These are phyloP conservation scores for Stemphylium beticola DNA, from an alignment of 2,329 filamentous ascomycete genomes.

Conservation along the genomic window DNA sequence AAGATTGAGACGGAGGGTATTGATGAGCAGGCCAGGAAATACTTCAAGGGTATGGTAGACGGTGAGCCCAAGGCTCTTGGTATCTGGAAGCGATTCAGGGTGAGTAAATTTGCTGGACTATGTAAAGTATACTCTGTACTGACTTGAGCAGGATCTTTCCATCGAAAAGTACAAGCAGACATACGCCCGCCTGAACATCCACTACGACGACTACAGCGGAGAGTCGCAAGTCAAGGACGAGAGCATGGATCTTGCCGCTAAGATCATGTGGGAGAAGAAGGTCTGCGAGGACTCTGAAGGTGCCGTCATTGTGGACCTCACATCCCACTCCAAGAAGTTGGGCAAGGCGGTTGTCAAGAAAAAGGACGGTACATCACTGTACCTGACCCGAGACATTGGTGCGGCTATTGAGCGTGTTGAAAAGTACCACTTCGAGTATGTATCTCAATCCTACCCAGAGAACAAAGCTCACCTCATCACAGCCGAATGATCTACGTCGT, in stretches of 20 bases:
- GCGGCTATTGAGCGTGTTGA: slow-evolving; percentile 68
- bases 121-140: slow-evolving; percentile 4
- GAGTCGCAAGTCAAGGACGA: slow-evolving; percentile 70
- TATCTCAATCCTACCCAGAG: neutral
- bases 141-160: slow-evolving; percentile 57
- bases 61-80: slow-evolving; percentile 64
- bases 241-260: slow-evolving; percentile 67
- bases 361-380: slow-evolving; percentile 71
- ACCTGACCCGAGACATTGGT: slow-evolving; percentile 73
- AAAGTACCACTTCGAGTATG: slow-evolving; percentile 64
- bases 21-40: slow-evolving; percentile 76
- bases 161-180: slow-evolving; percentile 70
- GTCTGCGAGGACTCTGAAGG: slow-evolving; percentile 70
- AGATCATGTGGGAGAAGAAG: slow-evolving; percentile 63
- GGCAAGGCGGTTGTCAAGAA: slow-evolving; percentile 71
- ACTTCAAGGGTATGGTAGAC: slow-evolving; percentile 73
- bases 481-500: slow-evolving; percentile 71
- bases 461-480: neutral
- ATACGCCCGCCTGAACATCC: slow-evolving; percentile 69
- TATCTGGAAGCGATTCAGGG: slow-evolving; percentile 68
- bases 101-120: slow-evolving; percentile 3
- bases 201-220: slow-evolving; percentile 70
- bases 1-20: slow-evolving; percentile 48
- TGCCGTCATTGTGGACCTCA: slow-evolving; percentile 72
- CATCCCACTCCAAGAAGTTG: slow-evolving; percentile 72